Evolutionary conservation across 768 basidiomycete genomes (phyloP).

Genomic region (Neoboletus subvelutipes): DNA sequence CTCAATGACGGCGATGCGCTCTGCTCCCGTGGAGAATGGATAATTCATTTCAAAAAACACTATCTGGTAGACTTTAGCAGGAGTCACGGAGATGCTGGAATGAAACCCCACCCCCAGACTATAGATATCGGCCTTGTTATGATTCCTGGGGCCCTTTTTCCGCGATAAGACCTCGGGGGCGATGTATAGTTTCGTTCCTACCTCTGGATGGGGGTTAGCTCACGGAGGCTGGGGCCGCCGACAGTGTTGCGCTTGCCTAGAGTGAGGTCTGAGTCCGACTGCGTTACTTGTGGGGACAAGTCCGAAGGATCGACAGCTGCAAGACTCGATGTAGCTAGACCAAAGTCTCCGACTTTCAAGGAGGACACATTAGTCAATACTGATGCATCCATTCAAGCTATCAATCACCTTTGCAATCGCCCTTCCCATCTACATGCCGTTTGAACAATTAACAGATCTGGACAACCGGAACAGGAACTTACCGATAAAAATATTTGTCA

Average conservation of each 20-base stretch:
- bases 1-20: constrained; percentile 82
- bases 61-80: constrained; percentile 48
- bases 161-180: constrained; percentile 84
- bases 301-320: constrained; percentile 77
- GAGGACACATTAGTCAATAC: background rate
- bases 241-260: constrained; percentile 45
- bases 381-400: background rate
- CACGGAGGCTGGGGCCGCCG: background rate
- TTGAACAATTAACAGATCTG: background rate
- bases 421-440: constrained; percentile 59
- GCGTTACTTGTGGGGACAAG: constrained; percentile 45
- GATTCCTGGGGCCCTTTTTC: constrained; percentile 65
- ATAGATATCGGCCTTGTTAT: constrained; percentile 91
- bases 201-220: constrained; percentile 48
- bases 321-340: constrained; percentile 80
- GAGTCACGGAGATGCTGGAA: background rate
- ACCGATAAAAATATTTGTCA: constrained; percentile 95
- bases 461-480: constrained; percentile 17
- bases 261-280: constrained; percentile 69
- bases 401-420: constrained; percentile 71
- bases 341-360: constrained; percentile 82
- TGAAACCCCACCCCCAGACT: constrained; percentile 72
- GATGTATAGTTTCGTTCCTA: constrained; percentile 89
- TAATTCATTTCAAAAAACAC: constrained; percentile 99
- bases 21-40: constrained; percentile 74